Conservation (phyloP, 371 early-diverging fungal genomes). For the Scutellospora calospora region DNA sequence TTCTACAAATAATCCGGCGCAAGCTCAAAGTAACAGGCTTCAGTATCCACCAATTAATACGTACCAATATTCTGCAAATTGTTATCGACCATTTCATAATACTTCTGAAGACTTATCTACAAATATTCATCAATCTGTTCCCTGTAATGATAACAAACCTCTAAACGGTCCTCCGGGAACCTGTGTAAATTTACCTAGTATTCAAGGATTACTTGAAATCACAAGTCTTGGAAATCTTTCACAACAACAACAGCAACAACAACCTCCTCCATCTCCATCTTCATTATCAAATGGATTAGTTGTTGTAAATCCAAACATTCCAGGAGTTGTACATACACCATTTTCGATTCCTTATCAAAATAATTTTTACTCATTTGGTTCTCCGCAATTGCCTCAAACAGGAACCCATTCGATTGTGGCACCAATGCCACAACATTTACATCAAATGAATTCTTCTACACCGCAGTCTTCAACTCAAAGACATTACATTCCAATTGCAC, state of each 20-base stretch:
- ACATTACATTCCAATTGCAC: constrained; percentile 43
- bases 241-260: neutral
- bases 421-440: constrained; percentile 8
- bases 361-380: constrained; percentile 17
- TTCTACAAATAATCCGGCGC: neutral
- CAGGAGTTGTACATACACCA: neutral
- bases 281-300: constrained; percentile 1
- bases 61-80: neutral
- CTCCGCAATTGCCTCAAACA: neutral
- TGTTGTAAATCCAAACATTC: neutral
- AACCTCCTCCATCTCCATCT: neutral
- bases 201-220: constrained; percentile 34
- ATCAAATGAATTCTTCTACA: neutral
- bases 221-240: neutral
- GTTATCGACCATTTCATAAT: constrained; percentile 16
- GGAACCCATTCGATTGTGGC: neutral
- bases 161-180: neutral
- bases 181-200: constrained; percentile 37
- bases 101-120: constrained; percentile 7
- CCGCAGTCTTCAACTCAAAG: neutral
- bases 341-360: constrained; percentile 25
- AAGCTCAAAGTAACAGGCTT: neutral
- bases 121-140: neutral
- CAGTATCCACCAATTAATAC: constrained; percentile 13
- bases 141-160: neutral